These are phyloP conservation scores for Diaporthe destruens DNA, from an alignment of 2,329 filamentous ascomycete species.

Conservation along the genomic window DNA sequence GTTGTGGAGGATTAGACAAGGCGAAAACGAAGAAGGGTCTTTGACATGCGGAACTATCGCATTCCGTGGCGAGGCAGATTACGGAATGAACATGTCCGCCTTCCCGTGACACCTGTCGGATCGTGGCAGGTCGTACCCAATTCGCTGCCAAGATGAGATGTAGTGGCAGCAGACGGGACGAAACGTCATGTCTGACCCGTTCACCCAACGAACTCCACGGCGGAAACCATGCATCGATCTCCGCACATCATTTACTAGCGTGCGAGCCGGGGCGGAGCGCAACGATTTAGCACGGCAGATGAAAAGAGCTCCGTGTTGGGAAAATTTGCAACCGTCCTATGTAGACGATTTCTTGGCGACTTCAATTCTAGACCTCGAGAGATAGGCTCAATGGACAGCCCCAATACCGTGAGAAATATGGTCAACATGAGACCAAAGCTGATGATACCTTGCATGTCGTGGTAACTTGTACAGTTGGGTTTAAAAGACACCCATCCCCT, in stretches of 20 bases:
- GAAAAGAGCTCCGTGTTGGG: slow-evolving; percentile 1
- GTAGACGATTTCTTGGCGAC: no score
- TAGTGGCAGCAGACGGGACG: neutral
- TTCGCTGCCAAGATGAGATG: neutral
- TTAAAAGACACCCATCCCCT: no score
- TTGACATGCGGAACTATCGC: neutral
- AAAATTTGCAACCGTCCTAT: neutral
- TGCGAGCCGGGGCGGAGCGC: slow-evolving; percentile 1
- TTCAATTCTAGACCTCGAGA: no score
- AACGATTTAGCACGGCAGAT: neutral
- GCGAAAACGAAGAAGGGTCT: neutral
- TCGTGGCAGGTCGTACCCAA: neutral
- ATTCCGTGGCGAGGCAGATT: neutral
- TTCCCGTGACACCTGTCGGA: neutral
- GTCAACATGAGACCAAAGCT: neutral
- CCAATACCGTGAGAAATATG: neutral
- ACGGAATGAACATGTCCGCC: neutral
- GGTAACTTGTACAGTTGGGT: no score
- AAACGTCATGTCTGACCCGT: neutral
- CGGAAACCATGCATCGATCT: neutral
- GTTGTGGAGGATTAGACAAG: neutral
- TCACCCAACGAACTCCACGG: neutral
- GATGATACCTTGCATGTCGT: neutral
- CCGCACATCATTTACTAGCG: slow-evolving; percentile 2
- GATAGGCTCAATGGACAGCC: neutral